A percentile compares a stretch with the other conserved stretches of the same genome.
These are phyloP conservation scores for Dryadomyces quercivorus DNA, from an alignment of 2,329 filamentous ascomycete genomes.

Conservation along the genomic window DNA sequence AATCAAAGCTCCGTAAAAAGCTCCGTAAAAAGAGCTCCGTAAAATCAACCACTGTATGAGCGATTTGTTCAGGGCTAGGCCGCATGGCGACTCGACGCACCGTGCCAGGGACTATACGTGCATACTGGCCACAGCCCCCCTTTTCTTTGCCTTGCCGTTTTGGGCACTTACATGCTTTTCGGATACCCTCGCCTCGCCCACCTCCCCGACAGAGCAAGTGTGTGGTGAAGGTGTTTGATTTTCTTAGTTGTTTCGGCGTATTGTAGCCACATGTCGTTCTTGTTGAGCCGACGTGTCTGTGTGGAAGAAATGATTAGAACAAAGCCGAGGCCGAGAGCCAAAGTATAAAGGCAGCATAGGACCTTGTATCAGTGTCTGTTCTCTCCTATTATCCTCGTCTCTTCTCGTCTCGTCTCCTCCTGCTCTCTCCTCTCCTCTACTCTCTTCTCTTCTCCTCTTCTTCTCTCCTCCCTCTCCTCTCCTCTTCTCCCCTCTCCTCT, in stretches of 20 bases:
- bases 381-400: too few relatives aligned
- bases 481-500: neutral
- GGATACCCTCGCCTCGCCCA: neutral
- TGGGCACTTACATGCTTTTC: neutral
- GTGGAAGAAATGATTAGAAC: neutral
- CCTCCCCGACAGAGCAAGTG: neutral
- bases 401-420: neutral
- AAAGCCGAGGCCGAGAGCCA: neutral
- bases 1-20: too few relatives aligned
- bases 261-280: too few relatives aligned
- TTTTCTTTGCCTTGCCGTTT: neutral
- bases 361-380: too few relatives aligned
- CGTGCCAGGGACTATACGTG: neutral
- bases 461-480: neutral
- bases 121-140: neutral
- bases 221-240: neutral
- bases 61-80: neutral
- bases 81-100: neutral
- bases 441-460: neutral
- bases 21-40: too few relatives aligned
- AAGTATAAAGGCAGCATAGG: conserved; percentile 5
- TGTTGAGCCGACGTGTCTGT: too few relatives aligned
- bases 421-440: neutral
- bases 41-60: neutral
- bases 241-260: neutral